Base-by-base conservation (phyloP, 441 rosid species). In the Erysimum cheiri region DNA sequence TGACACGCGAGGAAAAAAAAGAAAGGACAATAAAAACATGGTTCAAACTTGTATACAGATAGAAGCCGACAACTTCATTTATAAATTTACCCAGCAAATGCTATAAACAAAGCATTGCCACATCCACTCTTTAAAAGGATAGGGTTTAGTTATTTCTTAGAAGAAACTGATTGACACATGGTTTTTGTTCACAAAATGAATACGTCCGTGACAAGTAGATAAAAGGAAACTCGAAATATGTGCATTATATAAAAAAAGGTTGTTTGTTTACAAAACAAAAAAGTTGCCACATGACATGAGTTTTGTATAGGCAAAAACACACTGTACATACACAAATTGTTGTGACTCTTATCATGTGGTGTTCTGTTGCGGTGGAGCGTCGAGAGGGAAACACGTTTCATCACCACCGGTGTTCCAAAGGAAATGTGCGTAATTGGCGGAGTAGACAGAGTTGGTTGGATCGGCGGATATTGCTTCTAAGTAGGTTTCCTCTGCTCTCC, bases 341-440 rank as follows among this genome's bases (percentile, higher is more conserved):
- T 32, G 53, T 39, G 53, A 31, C 62, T 60, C 26, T 43, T 5
- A 28, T 49, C 39, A 67, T 8, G 69, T 60, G 24, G 64, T 67
- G 69, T 74, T 67, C 69, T 67, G 69, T 60, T 74, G 78, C 28
- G 73, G 69, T 74, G 85, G 81, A 17, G 87, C 73, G 50, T 50
- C 66, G 8, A 89, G 83, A 68, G 96, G 95, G 82, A 84, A 93
- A 76, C 98, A 93, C 15, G 98, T 91, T 60, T 91, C 97, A 35
- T 91, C 96, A 1, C 90, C 97, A 6, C 96, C 97, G 0, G 96
- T 93, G 67, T 85, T 93, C 97, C 97, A 93, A 5, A 93, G 87
- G 69, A 93, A 93, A 80, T 89, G 83, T 3, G 98, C 98, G 53
- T 93, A 93, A 50, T 82, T 81, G 0, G 90, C 90, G 0, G 97